phyloP scores from a whole-genome alignment of 257 asterid species.

The Linderniella brevidens region DNA sequence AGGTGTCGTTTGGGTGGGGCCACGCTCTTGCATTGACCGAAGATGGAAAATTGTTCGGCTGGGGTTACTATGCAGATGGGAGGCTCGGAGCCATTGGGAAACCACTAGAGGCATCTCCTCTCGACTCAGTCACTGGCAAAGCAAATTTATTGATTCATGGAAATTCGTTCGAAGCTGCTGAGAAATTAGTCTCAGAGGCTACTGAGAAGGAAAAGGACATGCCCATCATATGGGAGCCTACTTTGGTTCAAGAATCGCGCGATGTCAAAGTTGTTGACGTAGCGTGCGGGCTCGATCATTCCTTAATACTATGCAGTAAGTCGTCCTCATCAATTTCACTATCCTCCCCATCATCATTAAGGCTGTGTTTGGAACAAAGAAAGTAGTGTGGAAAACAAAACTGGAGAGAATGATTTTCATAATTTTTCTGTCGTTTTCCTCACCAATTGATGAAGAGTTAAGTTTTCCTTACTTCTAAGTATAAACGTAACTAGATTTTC shows the following conservation, averaged over 20 bases:
- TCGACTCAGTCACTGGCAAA: conserved; percentile 35
- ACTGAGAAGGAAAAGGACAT: conserved; percentile 79
- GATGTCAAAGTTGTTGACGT: conserved; percentile 44
- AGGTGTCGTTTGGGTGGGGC: conserved; percentile 96
- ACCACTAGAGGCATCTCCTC: conserved; percentile 54
- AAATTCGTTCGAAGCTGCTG: conserved; percentile 41
- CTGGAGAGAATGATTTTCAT: too few species aligned
- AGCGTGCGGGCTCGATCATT: conserved; percentile 86
- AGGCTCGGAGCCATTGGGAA: conserved; percentile 65
- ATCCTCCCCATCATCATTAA: not conserved
- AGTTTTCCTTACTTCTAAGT: too few species aligned
- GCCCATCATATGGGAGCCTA: conserved; percentile 86
- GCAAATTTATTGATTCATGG: conserved; percentile 14
- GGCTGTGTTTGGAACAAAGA: not conserved
- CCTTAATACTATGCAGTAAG: conserved; percentile 65
- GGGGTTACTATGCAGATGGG: conserved; percentile 99
- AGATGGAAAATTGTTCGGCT: conserved; percentile 72
- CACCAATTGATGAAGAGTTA: too few species aligned
- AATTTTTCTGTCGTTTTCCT: too few species aligned
- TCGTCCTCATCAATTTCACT: not conserved
- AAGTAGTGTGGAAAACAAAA: too few species aligned
- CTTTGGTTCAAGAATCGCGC: conserved; percentile 41
- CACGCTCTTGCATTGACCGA: conserved; percentile 79
- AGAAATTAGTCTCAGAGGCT: conserved; percentile 46
- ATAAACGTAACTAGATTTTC: too few species aligned